These are phyloP conservation scores for Penicillium roqueforti DNA, from an alignment of 495 filamentous ascomycete species.

Conservation along the genomic window DNA sequence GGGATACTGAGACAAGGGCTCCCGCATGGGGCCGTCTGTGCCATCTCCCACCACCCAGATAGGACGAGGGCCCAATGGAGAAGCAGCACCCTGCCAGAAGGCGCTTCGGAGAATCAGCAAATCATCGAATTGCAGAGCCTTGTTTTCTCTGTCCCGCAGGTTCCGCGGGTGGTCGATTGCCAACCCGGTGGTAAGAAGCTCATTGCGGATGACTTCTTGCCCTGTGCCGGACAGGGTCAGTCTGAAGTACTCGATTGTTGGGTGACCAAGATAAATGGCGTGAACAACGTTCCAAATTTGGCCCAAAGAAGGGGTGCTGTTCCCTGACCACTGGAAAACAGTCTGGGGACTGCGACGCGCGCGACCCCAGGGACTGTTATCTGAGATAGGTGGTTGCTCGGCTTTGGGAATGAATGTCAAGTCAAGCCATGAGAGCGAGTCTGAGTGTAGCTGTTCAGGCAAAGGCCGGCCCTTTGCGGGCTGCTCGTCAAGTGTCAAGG, in stretches of 20 bases:
- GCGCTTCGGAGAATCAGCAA: constrained; percentile 38
- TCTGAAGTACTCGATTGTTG: constrained; percentile 51
- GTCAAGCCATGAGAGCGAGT: constrained; percentile 32
- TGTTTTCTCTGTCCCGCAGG: constrained; percentile 20
- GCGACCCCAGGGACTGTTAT: constrained; percentile 47
- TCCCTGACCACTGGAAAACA: constrained; percentile 36
- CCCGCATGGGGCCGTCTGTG: constrained; percentile 34
- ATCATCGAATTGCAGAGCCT: constrained; percentile 20
- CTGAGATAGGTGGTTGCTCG: constrained; percentile 27
- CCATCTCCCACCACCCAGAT: constrained; percentile 49
- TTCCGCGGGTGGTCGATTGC: constrained; percentile 46
- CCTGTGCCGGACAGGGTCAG: constrained; percentile 42
- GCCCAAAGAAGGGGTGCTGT: constrained; percentile 44
- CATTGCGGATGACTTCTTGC: constrained; percentile 37
- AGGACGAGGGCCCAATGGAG: constrained; percentile 58
- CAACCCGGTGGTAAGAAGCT: constrained; percentile 51
- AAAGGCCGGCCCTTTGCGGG: constrained; percentile 22
- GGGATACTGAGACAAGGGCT: constrained; percentile 42
- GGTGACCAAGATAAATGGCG: constrained; percentile 53
- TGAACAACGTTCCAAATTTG: constrained; percentile 62
- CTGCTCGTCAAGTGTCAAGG: constrained; percentile 27
- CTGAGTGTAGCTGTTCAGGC: constrained; percentile 30
- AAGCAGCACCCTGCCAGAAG: constrained; percentile 68
- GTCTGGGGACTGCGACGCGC: constrained; percentile 37
- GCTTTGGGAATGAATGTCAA: constrained; percentile 21